Evolutionary conservation across 176 grass and related monocot genomes (phyloP).

Genomic region (Aegilops bicornis): DNA sequence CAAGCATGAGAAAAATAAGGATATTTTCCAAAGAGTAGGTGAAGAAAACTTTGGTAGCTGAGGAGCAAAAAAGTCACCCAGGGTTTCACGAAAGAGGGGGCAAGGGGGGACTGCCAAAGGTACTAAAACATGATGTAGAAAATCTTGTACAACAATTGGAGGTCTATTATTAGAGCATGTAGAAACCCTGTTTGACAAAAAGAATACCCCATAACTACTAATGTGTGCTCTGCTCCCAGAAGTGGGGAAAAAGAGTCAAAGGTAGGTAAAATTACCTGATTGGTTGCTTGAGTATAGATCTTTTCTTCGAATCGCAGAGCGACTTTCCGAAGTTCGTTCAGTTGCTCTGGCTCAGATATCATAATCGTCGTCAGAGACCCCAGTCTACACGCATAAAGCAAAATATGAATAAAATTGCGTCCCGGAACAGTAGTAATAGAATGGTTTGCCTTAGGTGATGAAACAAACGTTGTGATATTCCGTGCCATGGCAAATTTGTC

Average conservation of each 20-base stretch:
- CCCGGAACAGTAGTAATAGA: too few relatives aligned
- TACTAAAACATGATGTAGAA: neutral
- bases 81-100: neutral
- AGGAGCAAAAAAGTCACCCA: neutral
- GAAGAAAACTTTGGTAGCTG: neutral
- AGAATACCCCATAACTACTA: neutral
- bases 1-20: too few relatives aligned
- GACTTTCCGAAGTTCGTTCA: constrained; percentile 73
- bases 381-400: too few relatives aligned
- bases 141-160: too few relatives aligned
- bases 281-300: constrained; percentile 62
- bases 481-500: too few relatives aligned
- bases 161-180: neutral
- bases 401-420: too few relatives aligned
- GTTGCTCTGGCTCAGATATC: constrained; percentile 26
- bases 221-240: neutral
- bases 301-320: constrained; percentile 78
- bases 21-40: too few relatives aligned
- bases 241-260: neutral
- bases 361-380: too few relatives aligned
- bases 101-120: neutral
- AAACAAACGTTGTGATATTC: too few relatives aligned
- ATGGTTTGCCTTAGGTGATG: too few relatives aligned
- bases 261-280: constrained; percentile 46
- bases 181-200: neutral